Evolutionary conservation across 257 asterid species (phyloP), one percentile per base, ranked within the genome.

Genomic region (Gardenia jasminoides): DNA sequence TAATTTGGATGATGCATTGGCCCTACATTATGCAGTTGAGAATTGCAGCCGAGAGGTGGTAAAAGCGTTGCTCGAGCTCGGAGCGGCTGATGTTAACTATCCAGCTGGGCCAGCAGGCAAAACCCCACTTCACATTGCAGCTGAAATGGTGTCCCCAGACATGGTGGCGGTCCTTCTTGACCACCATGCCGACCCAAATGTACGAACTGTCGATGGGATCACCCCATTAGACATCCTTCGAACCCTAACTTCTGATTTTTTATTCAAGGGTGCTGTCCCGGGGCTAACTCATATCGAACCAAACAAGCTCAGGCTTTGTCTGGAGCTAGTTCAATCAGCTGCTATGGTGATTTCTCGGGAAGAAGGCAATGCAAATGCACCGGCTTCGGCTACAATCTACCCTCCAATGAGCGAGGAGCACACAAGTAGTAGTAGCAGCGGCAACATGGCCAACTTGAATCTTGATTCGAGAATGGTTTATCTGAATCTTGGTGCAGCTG

Each of bases 61-160:
- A 11, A 94, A 94, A 69, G 95, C 99, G 0, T 68, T 94, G 19
- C 93, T 94, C 0, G 99, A 94, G 77, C 95, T 94, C 3, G 99
- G 99, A 0, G 99, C 99, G 0, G 99, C 98, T 2, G 99, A 94
- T 31, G 99, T 93, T 1, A 91, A 94, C 83, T 94, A 76, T 84
- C 98, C 95, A 0, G 98, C 97, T 1, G 99, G 98, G 0, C 98
- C 98, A 0, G 90, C 96, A 0, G 95, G 98, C 24, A 90, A 90
- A 75, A 89, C 94, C 30, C 94, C 99, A 13, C 98, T 94, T 15
- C 99, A 94, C 78, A 66, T 93, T 4, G 97, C 97, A 0, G 92
- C 99, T 0, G 99, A 94, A 81, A 94, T 94, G 99, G 98, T 94
- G 66, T 94, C 98, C 1, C 97, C 98, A 15, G 98, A 94, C 82